Base-by-base conservation (phyloP, 1,284 basidiomycete species). In the Cryptococcus maquisensis region DNA sequence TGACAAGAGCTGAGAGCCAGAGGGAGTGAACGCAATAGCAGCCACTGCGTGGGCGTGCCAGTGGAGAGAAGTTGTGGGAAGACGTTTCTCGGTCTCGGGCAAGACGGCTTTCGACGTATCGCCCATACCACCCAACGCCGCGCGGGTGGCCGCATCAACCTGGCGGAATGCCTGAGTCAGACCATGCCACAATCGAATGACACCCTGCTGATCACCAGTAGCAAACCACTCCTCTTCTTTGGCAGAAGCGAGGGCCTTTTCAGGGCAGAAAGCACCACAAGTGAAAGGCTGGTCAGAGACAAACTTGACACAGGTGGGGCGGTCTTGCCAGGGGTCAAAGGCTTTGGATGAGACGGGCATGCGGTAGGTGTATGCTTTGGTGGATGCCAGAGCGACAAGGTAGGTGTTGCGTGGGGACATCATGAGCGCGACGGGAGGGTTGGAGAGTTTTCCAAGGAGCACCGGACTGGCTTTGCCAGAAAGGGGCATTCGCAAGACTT, bases 1-100 rank as follows among this genome's bases (percentile, higher is more conserved):
- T 52, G 90, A 96, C 46, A 98, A 77, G 20, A 99, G 78, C 71
- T 97, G 94, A 3, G 91, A 87, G 13, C 96, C 96, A 62, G 94
- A 94, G 2, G 86, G 77, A 0, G 92, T 90, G 74, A 97, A 99
- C 0, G 86, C 80, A 24, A 99, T 76, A 2, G 89, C 87, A 2
- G 88, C 85, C n/a, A 98, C 90, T 5, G 91, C 84, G 72, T 98
- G 94, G 0, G 95, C 88, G 71, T 99, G 96, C 96, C 96, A 99
- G 75, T 98, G 95, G 47, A 97, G 77, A 4, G 86, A 83, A 1
- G 90, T 88, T 1, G 92, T 95, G 58, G 90, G 86, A 37, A 72
- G 57, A 32, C 63, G 64, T 54, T 66, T 69, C 50, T 72, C 68
- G 8, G 56, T 61, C 21, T 68, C 64, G n/a, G 61, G 37, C 21